These are phyloP conservation scores for Leucocoprinus leucothites DNA, from an alignment of 768 basidiomycete genomes.

Conservation along the genomic window DNA sequence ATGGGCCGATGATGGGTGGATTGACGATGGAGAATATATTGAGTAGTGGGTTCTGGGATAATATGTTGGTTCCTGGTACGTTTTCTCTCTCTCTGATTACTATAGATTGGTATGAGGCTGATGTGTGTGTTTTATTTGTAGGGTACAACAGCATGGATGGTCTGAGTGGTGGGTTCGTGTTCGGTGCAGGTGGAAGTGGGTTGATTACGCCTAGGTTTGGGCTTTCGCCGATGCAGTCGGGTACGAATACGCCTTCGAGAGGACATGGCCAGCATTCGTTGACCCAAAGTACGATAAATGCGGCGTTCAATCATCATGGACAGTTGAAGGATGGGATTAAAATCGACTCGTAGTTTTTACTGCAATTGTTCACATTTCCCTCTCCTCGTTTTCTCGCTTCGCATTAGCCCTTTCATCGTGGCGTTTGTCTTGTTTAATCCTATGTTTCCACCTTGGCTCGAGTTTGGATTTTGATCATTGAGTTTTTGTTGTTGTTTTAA, in stretches of 20 bases:
- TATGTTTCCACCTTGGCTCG: too few species aligned
- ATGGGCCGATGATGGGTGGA: too few species aligned
- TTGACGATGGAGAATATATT: too few species aligned
- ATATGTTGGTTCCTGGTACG: too few species aligned
- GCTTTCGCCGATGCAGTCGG: slow-evolving; percentile 57
- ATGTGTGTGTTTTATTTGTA: too few species aligned
- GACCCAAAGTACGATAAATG: slow-evolving; percentile 41
- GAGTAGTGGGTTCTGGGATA: too few species aligned
- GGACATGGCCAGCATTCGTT: slow-evolving; percentile 21
- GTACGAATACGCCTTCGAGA: slow-evolving; percentile 43
- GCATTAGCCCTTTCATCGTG: neutral
- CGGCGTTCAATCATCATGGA: slow-evolving; percentile 35
- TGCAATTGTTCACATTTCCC: neutral
- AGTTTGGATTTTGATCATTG: neutral
- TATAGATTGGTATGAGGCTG: too few species aligned
- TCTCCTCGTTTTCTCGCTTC: neutral
- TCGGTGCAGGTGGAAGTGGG: too few species aligned
- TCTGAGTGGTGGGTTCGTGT: too few species aligned
- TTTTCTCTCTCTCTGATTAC: too few species aligned
- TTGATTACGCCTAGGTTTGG: slow-evolving; percentile 74
- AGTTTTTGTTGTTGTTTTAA: neutral
- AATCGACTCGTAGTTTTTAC: slow-evolving; percentile 25
- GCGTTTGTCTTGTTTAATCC: neutral
- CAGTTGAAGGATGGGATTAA: slow-evolving; percentile 29
- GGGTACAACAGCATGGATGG: too few species aligned